These are phyloP conservation scores for Fusarium brevicatenulatum DNA, from an alignment of 2,329 filamentous ascomycete genomes.

Conservation along the genomic window DNA sequence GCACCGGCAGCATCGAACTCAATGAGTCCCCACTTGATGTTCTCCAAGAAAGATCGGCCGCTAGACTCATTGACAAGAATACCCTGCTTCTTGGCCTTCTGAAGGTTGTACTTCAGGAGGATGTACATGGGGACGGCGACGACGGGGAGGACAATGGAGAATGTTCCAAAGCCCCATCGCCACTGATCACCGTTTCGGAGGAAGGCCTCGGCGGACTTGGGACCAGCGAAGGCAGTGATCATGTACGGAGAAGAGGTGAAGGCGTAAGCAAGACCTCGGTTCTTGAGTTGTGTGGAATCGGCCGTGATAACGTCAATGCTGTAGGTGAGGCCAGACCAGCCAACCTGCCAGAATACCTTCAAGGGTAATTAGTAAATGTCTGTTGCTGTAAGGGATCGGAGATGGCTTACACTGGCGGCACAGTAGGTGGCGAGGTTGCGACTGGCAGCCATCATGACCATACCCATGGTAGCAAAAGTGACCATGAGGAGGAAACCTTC, in stretches of 20 bases:
- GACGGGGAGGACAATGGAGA: conserved; percentile 71
- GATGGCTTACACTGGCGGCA: conserved; percentile 56
- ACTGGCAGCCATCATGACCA: conserved; percentile 71
- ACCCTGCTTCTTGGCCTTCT: conserved; percentile 64
- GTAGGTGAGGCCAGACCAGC: conserved; percentile 69
- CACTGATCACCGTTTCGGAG: conserved; percentile 35
- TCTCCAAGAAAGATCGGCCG: conserved; percentile 57
- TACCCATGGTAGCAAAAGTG: conserved; percentile 58
- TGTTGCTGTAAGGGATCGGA: accelerated
- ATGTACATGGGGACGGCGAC: conserved; percentile 67
- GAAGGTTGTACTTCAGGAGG: conserved; percentile 64
- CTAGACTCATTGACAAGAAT: conserved; percentile 51
- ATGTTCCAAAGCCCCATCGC: conserved; percentile 64
- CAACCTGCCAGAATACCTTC: conserved; percentile 70
- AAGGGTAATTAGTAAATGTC: background rate
- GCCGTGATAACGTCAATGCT: conserved; percentile 72
- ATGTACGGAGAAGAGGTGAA: conserved; percentile 56
- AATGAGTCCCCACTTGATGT: conserved; percentile 45
- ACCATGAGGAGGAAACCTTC: conserved; percentile 68
- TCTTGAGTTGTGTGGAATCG: conserved; percentile 63
- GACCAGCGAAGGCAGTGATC: conserved; percentile 56
- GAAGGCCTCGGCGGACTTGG: conserved; percentile 41
- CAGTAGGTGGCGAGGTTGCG: conserved; percentile 55
- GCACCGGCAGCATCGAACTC: conserved; percentile 55
- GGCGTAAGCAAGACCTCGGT: conserved; percentile 52